A percentile compares a stretch with the other conserved stretches of the same genome.
Evolutionary conservation across 345 rosid species (phyloP).

Genomic region (Lumnitzera racemosa): DNA sequence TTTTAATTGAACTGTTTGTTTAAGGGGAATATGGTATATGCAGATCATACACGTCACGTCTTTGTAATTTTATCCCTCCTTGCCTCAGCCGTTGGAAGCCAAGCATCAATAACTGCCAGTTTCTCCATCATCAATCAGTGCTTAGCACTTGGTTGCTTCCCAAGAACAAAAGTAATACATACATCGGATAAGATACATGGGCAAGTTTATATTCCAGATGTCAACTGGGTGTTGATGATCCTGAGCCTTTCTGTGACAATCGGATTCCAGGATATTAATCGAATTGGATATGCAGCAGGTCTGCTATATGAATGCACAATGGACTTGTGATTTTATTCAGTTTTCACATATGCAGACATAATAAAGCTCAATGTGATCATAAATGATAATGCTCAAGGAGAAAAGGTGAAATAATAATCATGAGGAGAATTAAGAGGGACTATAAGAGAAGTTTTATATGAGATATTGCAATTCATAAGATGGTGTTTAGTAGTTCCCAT

Average conservation of each 20-base stretch:
- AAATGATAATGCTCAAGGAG: neutral
- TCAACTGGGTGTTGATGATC: conserved; percentile 52
- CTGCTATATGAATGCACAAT: neutral
- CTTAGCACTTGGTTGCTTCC: conserved; percentile 52
- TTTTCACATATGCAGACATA: no score
- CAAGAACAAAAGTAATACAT: conserved; percentile 50
- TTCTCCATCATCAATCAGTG: conserved; percentile 65
- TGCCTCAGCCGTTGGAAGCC: conserved; percentile 46
- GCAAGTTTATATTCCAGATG: conserved; percentile 55
- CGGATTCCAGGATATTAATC: conserved; percentile 28
- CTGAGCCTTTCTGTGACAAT: conserved; percentile 44
- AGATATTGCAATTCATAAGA: no score
- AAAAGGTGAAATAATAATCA: no score
- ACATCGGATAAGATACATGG: conserved; percentile 46
- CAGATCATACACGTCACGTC: conserved; percentile 33
- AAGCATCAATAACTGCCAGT: conserved; percentile 54
- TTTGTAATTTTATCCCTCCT: conserved; percentile 36
- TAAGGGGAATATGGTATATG: conserved; percentile 1
- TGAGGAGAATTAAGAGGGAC: no score
- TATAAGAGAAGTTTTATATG: no score
- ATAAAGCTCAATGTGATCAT: neutral
- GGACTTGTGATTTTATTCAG: neutral
- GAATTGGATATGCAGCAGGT: conserved; percentile 50
- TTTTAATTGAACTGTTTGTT: conserved; percentile 10
- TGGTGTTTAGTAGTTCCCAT: no score